Evolutionary conservation across 192 early-diverging fungal genomes (phyloP).

Genomic region (Obelidium mucronatum): DNA sequence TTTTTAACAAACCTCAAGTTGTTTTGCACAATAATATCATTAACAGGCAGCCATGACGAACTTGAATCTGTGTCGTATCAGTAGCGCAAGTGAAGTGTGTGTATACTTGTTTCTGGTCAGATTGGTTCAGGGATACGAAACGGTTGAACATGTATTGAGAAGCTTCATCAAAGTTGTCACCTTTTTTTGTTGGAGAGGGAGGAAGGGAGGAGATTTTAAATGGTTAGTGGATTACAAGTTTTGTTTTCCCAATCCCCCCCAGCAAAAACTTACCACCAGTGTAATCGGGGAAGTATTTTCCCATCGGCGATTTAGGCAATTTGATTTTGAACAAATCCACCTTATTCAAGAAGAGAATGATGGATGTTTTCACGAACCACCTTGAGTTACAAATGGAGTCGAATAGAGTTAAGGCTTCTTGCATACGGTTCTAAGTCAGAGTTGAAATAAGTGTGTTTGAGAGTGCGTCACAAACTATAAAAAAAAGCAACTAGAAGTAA

Average conservation of each 20-base stretch:
- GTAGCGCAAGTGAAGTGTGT: slow-evolving; percentile 71
- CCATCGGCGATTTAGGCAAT: slow-evolving; percentile 81
- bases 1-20: slow-evolving; percentile 44
- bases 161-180: slow-evolving; percentile 57
- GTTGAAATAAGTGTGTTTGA: not conserved
- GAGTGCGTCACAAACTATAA: not conserved
- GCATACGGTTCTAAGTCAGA: slow-evolving; percentile 91
- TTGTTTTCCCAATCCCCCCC: too few species aligned
- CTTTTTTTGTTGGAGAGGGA: slow-evolving; percentile 29
- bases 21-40: slow-evolving; percentile 61
- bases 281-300: slow-evolving; percentile 92
- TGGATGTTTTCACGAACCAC: slow-evolving; percentile 97
- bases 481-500: not conserved
- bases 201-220: not conserved
- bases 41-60: slow-evolving; percentile 67
- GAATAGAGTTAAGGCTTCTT: slow-evolving; percentile 95
- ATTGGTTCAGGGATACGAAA: slow-evolving; percentile 58
- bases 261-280: slow-evolving; percentile 42
- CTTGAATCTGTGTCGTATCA: slow-evolving; percentile 65
- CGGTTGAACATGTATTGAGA: slow-evolving; percentile 56
- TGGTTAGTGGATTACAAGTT: not conserved
- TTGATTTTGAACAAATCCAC: slow-evolving; percentile 96
- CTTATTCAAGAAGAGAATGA: slow-evolving; percentile 99
- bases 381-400: slow-evolving; percentile 97
- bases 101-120: slow-evolving; percentile 63